Evolutionary conservation across 2,329 filamentous ascomycete species (phyloP).

Genomic region (Esteya vermicola): DNA sequence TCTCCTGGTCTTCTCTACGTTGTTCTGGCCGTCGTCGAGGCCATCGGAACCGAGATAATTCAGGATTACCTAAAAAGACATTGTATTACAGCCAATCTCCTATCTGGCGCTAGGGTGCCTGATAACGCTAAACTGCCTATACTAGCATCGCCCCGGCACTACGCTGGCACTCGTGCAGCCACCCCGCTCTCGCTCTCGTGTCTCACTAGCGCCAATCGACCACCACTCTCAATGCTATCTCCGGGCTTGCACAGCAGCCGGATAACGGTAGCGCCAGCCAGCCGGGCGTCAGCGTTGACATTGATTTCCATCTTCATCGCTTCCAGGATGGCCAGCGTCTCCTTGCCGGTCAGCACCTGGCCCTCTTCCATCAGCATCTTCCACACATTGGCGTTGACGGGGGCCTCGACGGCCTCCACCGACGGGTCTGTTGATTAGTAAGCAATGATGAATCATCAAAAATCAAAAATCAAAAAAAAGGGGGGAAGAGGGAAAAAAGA

Average conservation of each 20-base stretch:
- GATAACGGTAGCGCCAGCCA: not conserved
- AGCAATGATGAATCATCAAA: too few species aligned
- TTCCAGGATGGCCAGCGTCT: slow-evolving; percentile 28
- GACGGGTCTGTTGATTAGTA: not conserved
- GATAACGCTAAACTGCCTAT: too few species aligned
- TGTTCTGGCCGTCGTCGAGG: too few species aligned
- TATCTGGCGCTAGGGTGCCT: too few species aligned
- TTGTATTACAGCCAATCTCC: too few species aligned
- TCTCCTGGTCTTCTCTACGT: too few species aligned
- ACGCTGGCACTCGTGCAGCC: too few species aligned
- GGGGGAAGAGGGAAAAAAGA: not conserved
- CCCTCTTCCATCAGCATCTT: slow-evolving; percentile 29
- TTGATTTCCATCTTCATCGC: slow-evolving; percentile 45
- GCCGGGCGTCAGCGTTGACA: not conserved
- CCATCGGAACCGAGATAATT: too few species aligned
- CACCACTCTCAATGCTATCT: not conserved
- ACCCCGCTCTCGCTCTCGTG: too few species aligned
- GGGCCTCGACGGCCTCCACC: not conserved
- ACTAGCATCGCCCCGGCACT: too few species aligned
- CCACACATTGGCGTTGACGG: slow-evolving; percentile 38
- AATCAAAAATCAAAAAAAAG: too few species aligned
- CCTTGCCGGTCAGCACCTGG: slow-evolving; percentile 16
- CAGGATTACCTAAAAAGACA: too few species aligned
- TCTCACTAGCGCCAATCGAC: not conserved
- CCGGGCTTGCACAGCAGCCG: not conserved